Evolutionary conservation across 2,329 filamentous ascomycete species (phyloP).

Genomic region (Sphaceloma murrayae): DNA sequence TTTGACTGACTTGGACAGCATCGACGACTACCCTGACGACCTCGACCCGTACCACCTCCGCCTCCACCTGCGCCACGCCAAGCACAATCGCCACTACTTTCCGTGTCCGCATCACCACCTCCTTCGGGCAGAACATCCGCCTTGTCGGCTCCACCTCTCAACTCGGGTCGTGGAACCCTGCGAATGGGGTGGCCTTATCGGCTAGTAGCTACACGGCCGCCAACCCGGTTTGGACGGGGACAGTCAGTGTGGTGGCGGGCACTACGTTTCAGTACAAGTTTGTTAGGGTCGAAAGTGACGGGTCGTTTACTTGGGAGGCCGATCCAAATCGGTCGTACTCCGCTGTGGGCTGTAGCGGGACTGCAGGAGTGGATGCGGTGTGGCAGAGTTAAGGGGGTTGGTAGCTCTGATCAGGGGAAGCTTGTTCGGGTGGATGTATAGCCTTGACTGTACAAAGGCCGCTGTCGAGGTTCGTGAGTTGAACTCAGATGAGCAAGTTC

Average conservation of each 20-base stretch:
- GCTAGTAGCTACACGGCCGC: conserved; percentile 47
- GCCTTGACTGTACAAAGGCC: too few relatives aligned
- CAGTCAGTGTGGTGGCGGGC: conserved; percentile 46
- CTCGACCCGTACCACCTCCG: conserved; percentile 13
- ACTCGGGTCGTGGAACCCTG: conserved; percentile 52
- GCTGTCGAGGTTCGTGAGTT: too few relatives aligned
- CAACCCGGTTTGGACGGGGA: conserved; percentile 52
- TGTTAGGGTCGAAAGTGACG: conserved; percentile 46
- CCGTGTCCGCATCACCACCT: conserved; percentile 47
- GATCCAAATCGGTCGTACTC: conserved; percentile 38
- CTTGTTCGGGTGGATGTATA: too few relatives aligned
- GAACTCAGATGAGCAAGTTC: too few relatives aligned
- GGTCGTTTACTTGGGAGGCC: conserved; percentile 52
- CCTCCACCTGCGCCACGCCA: conserved; percentile 23
- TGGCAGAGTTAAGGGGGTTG: conserved; percentile 10
- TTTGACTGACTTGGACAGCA: neutral
- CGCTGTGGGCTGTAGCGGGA: conserved; percentile 6
- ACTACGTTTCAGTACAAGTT: conserved; percentile 57
- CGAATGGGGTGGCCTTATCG: conserved; percentile 44
- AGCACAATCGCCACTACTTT: conserved; percentile 46
- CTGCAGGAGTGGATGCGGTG: neutral
- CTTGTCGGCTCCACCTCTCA: conserved; percentile 48
- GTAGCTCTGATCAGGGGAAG: too few relatives aligned
- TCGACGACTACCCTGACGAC: conserved; percentile 5
- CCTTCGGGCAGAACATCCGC: conserved; percentile 54